These are phyloP conservation scores for Axilococcus clingmanii DNA, from an alignment of 139 green algal genomes.

Conservation along the genomic window DNA sequence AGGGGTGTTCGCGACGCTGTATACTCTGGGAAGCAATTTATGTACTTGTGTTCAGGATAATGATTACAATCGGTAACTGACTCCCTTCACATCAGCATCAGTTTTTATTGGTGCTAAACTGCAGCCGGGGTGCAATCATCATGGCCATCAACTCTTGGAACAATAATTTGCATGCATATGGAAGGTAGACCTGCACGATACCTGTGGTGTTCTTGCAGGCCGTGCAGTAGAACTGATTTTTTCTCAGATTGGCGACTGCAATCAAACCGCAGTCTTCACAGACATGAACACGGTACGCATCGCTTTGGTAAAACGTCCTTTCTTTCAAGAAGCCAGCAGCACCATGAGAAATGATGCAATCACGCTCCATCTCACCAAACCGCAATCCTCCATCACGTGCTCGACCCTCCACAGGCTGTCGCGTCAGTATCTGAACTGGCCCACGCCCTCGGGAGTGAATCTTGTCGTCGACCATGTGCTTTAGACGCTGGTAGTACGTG, in stretches of 20 bases:
- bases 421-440: conserved; percentile 81
- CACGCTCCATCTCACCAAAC: conserved; percentile 97
- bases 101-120: too few species aligned
- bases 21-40: not conserved
- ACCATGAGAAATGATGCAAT: conserved; percentile 95
- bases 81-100: too few species aligned
- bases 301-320: conserved; percentile 76
- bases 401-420: conserved; percentile 93
- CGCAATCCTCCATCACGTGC: conserved; percentile 91
- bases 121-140: conserved; percentile 24
- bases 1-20: not conserved
- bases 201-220: conserved; percentile 41
- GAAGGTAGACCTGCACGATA: conserved; percentile 71
- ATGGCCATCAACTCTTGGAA: conserved; percentile 92
- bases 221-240: conserved; percentile 67
- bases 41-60: not conserved
- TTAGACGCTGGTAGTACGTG: conserved; percentile 99
- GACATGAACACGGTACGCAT: conserved; percentile 81
- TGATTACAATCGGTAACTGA: not conserved
- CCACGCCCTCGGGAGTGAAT: conserved; percentile 83
- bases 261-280: conserved; percentile 75
- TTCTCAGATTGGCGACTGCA: conserved; percentile 78
- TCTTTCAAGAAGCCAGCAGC: conserved; percentile 77
- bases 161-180: conserved; percentile 91
- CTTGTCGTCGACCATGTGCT: conserved; percentile 99